Conservation (phyloP, 768 basidiomycete species). For the Dacryopinax spathularia region DNA sequence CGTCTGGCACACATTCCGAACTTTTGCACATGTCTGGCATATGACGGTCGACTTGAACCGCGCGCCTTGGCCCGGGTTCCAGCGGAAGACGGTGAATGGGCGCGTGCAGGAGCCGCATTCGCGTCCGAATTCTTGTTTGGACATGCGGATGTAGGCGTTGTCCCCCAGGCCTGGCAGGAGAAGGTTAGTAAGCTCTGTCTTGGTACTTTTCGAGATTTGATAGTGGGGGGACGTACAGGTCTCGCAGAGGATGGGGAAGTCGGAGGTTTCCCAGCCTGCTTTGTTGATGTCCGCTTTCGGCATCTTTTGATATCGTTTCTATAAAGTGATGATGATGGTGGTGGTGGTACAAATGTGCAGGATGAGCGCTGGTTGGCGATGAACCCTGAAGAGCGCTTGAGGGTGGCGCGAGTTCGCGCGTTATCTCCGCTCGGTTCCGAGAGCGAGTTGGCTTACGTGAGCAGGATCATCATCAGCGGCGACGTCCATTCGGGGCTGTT, state of each 20-base stretch:
- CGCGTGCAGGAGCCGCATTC: conserved; percentile 96
- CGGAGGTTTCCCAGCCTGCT: conserved; percentile 85
- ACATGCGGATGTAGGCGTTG: conserved; percentile 93
- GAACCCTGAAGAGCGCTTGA: not conserved
- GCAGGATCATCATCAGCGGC: no score
- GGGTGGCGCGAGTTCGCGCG: not conserved
- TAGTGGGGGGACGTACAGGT: conserved; percentile 58
- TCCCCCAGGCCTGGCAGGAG: conserved; percentile 57
- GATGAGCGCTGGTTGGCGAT: not conserved
- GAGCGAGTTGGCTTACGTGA: no score
- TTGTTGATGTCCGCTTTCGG: conserved; percentile 83
- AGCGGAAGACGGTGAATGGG: conserved; percentile 93
- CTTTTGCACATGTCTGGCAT: conserved; percentile 92
- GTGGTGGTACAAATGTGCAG: not conserved
- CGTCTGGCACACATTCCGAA: conserved; percentile 94
- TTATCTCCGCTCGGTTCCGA: no score
- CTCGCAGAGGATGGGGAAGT: conserved; percentile 88
- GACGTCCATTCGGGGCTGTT: no score
- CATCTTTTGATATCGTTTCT: no score
- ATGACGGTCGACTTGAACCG: conserved; percentile 95
- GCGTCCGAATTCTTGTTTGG: conserved; percentile 90
- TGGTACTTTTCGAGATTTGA: conserved; percentile 6
- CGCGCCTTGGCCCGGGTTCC: conserved; percentile 86
- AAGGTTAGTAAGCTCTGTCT: not conserved
- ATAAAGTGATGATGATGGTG: no score